Evolutionary conservation across 2,329 filamentous ascomycete species (phyloP), one percentile per base, ranked within the genome.

Genomic region (Pyrenochaeta sp.): DNA sequence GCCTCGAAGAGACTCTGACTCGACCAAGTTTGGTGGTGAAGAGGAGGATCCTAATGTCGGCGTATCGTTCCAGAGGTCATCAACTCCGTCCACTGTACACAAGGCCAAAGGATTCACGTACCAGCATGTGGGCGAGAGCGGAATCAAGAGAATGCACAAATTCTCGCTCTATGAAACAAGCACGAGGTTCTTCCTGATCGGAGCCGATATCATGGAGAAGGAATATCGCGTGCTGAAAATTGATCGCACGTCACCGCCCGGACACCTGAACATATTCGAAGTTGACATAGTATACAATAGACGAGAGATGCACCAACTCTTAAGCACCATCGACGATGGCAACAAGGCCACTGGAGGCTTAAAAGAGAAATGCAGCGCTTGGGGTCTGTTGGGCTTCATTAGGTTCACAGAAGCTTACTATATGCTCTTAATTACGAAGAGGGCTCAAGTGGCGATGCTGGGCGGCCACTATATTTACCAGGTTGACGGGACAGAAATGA

Each of bases 111-210:
- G 68, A 27, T 72, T 77, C n/a, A 71, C 69, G 10, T 80, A 79
- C 50, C 72, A 76, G 39, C 80, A 78, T 56, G 77, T 79, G 50
- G 78, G 78, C 2, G 79, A 81, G 50, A 76, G 76, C 40, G 78
- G 78, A 3, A 73, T 80, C 40, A 77, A 78, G 61, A 74, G 77
- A 50, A 97, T 99, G 92, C 93, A 97, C 82, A 96, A 95, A 72
- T 98, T 97, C 78, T 95, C 91, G n/a, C 81, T 99, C 24, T 98
- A 99, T 78, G 95, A 99, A 81, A 99, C 95, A 2, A 91, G 92
- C 12, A 92, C 90, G 54, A 87, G 92, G 51, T 99, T 95, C 78
- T 99, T 97, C 77, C 90, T 99, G 64, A 92, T 98, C 19, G 95
- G 95, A 13, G 91, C 91, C 50, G 95, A 99, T 74, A 88, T 97